Evolutionary conservation across 345 rosid species (phyloP).

Genomic region (Gossypium bickii): DNA sequence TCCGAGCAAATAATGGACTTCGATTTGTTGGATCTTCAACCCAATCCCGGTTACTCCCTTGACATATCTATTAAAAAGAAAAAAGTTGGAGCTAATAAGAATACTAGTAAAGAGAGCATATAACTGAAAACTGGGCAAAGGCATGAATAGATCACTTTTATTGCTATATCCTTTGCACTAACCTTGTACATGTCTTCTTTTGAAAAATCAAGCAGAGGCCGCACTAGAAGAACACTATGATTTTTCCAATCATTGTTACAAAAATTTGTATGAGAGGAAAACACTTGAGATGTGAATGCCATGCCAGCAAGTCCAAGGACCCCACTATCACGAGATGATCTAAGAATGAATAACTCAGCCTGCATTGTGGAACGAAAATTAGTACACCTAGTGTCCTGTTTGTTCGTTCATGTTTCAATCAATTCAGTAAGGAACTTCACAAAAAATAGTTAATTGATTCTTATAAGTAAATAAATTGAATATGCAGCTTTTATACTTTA

Average conservation of each 20-base stretch:
- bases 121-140: background rate
- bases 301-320: slow-evolving; percentile 94
- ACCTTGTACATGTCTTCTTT: slow-evolving; percentile 89
- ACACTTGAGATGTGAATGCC: slow-evolving; percentile 71
- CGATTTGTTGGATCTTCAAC: slow-evolving; percentile 90
- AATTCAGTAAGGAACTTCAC: background rate
- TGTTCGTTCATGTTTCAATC: background rate
- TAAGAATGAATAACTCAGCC: slow-evolving; percentile 83
- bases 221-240: slow-evolving; percentile 58
- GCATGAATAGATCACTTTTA: background rate
- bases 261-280: slow-evolving; percentile 31
- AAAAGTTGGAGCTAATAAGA: background rate
- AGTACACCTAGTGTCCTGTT: slow-evolving; percentile 1
- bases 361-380: slow-evolving; percentile 38
- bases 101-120: background rate
- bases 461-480: background rate
- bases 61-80: slow-evolving; percentile 56
- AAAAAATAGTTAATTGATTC: background rate
- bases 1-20: slow-evolving; percentile 68
- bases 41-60: slow-evolving; percentile 45
- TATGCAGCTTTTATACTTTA: background rate
- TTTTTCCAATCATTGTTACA: slow-evolving; percentile 29
- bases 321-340: slow-evolving; percentile 90
- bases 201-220: slow-evolving; percentile 67
- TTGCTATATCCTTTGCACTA: slow-evolving; percentile 1